Conservation (phyloP, 2,329 filamentous ascomycete genomes). For the Fusarium humuli region DNA sequence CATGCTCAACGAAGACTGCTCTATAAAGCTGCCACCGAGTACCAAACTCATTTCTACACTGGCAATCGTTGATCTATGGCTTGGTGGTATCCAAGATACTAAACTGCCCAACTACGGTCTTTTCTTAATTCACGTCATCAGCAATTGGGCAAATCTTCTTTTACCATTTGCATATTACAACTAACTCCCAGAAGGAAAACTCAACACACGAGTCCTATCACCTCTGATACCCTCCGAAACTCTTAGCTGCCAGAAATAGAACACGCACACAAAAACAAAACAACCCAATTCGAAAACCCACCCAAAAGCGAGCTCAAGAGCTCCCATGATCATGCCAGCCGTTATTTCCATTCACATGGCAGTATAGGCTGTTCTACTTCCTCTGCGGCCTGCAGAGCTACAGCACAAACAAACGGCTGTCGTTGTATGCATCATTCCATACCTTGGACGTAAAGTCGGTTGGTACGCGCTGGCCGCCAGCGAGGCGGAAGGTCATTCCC, state of each 20-base stretch:
- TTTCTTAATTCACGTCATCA: constrained; percentile 32
- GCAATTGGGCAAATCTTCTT: not conserved
- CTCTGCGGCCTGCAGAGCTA: not conserved
- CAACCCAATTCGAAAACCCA: constrained; percentile 22
- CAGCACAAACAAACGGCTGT: constrained; percentile 41
- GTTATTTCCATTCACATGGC: not conserved
- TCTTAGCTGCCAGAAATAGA: not conserved
- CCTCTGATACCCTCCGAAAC: not conserved
- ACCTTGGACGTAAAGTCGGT: constrained; percentile 46
- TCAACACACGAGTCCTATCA: not conserved
- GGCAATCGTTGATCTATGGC: constrained; percentile 11
- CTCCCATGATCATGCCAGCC: constrained; percentile 7
- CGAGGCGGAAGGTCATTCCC: constrained; percentile 47
- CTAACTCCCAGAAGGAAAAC: not conserved
- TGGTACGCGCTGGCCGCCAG: constrained; percentile 17
- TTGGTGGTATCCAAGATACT: constrained; percentile 14
- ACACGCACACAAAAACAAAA: constrained; percentile 2
- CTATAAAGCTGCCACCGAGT: not conserved
- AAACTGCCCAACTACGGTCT: constrained; percentile 10
- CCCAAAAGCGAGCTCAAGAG: constrained; percentile 11
- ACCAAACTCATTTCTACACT: constrained; percentile 17
- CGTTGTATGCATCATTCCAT: constrained; percentile 48
- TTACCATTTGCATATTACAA: constrained; percentile 10
- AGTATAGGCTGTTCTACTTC: not conserved
- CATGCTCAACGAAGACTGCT: not conserved